Evolutionary conservation across 169 alveolate species (phyloP).

Genomic region (Eimeria necatrix): DNA sequence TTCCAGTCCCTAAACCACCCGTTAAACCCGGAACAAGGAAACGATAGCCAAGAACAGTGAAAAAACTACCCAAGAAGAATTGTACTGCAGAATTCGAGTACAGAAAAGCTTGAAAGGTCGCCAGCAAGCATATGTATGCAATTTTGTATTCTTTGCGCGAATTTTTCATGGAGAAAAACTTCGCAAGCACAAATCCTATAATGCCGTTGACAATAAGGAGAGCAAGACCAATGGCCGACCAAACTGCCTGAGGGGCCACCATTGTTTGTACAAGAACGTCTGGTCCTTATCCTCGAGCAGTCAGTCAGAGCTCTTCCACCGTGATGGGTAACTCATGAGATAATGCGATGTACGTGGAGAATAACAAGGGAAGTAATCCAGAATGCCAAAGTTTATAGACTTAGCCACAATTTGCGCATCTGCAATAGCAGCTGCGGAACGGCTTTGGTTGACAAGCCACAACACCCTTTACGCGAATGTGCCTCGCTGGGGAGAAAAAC

Average conservation of each 20-base stretch:
- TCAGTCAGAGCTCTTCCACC: too few relatives aligned
- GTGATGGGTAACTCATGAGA: too few relatives aligned
- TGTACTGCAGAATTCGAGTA: not conserved
- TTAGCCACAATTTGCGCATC: too few relatives aligned
- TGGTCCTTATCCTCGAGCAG: too few relatives aligned
- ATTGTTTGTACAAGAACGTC: too few relatives aligned
- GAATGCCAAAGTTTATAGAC: too few relatives aligned
- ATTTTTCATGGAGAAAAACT: conserved; percentile 5
- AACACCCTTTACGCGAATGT: too few relatives aligned
- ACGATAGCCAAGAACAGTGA: conserved; percentile 23
- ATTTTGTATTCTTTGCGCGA: not conserved
- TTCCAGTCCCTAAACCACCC: conserved; percentile 63
- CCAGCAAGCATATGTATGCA: not conserved
- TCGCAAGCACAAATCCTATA: conserved; percentile 27
- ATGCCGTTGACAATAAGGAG: not conserved
- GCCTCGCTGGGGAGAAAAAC: too few relatives aligned
- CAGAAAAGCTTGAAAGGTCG: not conserved
- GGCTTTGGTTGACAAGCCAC: too few relatives aligned
- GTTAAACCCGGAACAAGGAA: conserved; percentile 66
- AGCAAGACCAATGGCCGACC: not conserved
- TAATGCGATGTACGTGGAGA: too few relatives aligned
- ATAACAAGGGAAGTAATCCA: too few relatives aligned
- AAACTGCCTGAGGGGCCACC: not conserved
- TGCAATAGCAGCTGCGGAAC: too few relatives aligned
- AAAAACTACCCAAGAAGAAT: not conserved